A percentile compares a stretch with the other conserved stretches of the same genome.
Conservation (phyloP, 2,329 filamentous ascomycete genomes). For the Apiospora aurea region DNA sequence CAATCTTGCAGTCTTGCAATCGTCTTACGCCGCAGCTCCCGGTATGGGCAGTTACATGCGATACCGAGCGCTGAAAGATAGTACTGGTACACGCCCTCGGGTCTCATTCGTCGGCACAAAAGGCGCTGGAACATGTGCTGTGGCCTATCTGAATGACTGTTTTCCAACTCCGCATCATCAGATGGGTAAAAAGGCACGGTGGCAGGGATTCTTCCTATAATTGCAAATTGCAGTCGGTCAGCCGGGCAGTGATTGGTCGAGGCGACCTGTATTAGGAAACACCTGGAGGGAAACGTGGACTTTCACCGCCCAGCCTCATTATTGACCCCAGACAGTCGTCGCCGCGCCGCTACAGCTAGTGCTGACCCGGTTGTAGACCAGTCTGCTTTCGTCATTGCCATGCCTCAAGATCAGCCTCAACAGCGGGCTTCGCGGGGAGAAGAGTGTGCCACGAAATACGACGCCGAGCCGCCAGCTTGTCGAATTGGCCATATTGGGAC, state of each 20-base stretch:
- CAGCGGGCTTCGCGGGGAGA: not conserved
- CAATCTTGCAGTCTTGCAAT: constrained; percentile 8
- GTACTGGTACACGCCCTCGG: not conserved
- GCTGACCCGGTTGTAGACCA: not conserved
- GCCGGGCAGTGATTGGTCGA: not conserved
- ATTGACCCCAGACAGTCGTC: not conserved
- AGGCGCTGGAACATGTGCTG: not conserved
- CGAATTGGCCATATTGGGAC: not conserved
- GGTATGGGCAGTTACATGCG: not conserved
- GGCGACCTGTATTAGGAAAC: not conserved
- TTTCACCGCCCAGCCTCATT: not conserved
- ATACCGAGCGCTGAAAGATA: not conserved
- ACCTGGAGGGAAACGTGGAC: constrained; percentile 6
- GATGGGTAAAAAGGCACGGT: not conserved
- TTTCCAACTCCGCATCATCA: not conserved
- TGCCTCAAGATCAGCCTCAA: not conserved
- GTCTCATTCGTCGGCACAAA: not conserved
- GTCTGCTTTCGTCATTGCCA: not conserved
- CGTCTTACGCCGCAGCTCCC: too few species aligned
- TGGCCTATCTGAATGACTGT: not conserved
- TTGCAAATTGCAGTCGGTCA: not conserved
- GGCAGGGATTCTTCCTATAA: not conserved
- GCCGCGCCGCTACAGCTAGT: constrained; percentile 1
- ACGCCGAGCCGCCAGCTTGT: not conserved
- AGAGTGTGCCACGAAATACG: not conserved